Evolutionary conservation across 495 filamentous ascomycete genomes (phyloP), one percentile per base, ranked within the genome.

Genomic region (Aspergillus carlsbadensis): DNA sequence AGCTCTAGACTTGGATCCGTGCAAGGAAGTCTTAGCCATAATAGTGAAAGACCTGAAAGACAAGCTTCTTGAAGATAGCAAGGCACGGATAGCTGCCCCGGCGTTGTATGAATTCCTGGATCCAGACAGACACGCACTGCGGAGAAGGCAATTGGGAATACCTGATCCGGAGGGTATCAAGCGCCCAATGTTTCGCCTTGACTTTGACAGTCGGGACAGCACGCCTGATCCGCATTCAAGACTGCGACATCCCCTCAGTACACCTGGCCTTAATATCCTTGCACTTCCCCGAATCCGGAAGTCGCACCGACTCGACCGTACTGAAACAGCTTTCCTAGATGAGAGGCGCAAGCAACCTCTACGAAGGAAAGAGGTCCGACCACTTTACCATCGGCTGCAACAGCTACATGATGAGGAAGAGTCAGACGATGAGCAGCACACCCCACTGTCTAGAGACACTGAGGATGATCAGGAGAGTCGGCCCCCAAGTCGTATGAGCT

Each of bases 51-150:
- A 97, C 65, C 75, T 98, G 65, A 86, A 81, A 55, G 85, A 91
- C 62, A 91, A 92, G 66, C 72, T 99, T 17, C 79, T 98, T 48
- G 86, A 86, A 61, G 89, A 96, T 66, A 86, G 96, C 59, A 89
- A 90, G 65, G 88, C 85, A 52, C 87, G 91, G 56, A 86, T 98
- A 37, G 89, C 87, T 11, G 87, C 85, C 3, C 89, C 90, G 1
- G 81, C 84, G n/a, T 70, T 99, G 33, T 91, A 89, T 65, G 82
- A 92, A 33, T 89, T 85, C 69, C 83, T 99, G 39, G 89, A 96
- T 59, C 91, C 94, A 3, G 82, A 81, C 51, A 86, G 88, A 45
- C 91, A 93, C 69, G 75, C 78, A 29, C 70, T 81, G 13, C 96
- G 88, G 68, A 82, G 92, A 36, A 83, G 87, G 56, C 88, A 81